phyloP scores from a whole-genome alignment of 371 early-diverging fungal species.

The Mucor indicus region DNA sequence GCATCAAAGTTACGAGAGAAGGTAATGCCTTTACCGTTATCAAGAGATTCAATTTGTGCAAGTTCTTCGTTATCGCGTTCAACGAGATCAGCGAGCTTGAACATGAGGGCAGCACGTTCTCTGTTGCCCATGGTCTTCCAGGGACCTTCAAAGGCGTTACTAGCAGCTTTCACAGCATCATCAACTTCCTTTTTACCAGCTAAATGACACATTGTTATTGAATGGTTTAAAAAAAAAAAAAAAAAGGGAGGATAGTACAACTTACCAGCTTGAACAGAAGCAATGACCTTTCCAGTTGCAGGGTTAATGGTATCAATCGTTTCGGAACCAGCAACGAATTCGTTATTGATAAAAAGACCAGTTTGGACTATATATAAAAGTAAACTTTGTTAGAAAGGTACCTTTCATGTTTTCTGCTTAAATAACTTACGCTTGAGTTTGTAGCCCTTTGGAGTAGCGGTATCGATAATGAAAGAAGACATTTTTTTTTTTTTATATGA shows the following conservation, averaged over 20 bases:
- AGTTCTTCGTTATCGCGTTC: slow-evolving; percentile 37
- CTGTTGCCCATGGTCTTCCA: slow-evolving; percentile 31
- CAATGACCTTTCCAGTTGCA: slow-evolving; percentile 41
- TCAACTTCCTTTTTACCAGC: slow-evolving; percentile 46
- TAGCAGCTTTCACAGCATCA: slow-evolving; percentile 46
- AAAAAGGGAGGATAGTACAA: too few species aligned
- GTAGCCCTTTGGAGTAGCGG: slow-evolving; percentile 32
- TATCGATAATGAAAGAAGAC: slow-evolving; percentile 24
- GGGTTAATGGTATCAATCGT: slow-evolving; percentile 50
- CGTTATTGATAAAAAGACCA: slow-evolving; percentile 54
- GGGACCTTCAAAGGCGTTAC: slow-evolving; percentile 36
- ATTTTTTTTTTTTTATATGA: slow-evolving; percentile 13
- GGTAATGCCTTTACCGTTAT: slow-evolving; percentile 47
- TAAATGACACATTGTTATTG: too few species aligned
- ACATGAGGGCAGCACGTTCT: slow-evolving; percentile 38
- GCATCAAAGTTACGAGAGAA: slow-evolving; percentile 53
- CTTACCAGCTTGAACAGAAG: slow-evolving; percentile 43
- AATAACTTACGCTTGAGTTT: slow-evolving; percentile 34
- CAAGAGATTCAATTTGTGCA: slow-evolving; percentile 40
- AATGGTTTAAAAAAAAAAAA: neutral
- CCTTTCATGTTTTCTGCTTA: too few species aligned
- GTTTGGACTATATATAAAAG: slow-evolving; percentile 45
- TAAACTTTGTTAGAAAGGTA: too few species aligned
- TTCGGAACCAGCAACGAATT: slow-evolving; percentile 40
- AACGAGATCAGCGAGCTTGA: slow-evolving; percentile 47